Base-by-base conservation (phyloP, 331 rosid genomes). In the Pyrus hybrid region DNA sequence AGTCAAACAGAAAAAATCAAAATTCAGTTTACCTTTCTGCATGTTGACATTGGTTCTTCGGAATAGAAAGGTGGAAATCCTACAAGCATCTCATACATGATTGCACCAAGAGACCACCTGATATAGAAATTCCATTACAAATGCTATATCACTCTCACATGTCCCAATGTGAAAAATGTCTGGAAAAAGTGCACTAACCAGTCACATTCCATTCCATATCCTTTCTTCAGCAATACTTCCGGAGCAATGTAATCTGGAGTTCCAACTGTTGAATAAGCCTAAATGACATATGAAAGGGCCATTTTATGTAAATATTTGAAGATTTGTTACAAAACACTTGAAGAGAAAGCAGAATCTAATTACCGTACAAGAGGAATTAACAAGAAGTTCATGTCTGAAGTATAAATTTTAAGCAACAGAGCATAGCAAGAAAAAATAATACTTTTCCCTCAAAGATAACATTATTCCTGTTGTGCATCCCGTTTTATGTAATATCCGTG, bases 71-170 rank as follows among this genome's bases (percentile, higher is more conserved):
- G 97, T 10, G 97, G 97, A 70, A 71, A 92, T 37, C 97, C 97
- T 66, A 92, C 96, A 63, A 92, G 96, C 97, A 92, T 92, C 83
- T 92, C 97, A 62, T 90, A 92, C 97, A 90, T 92, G 70, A 90
- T 92, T 72, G 97, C 96, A 26, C 97, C 97, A 18, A 92, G 88
- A 84, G 97, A 92, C 97, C 97, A 92, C 97, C 97, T 92, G 76
- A 76, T 51, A 72, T 2, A 63, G 33, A 61, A 43, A 56, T 51
- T 56, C 32, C 16, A 68, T 84, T 53, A 75, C 64, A 26, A 23
- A 71, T 12, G 8, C 54, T 21, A 62, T 25, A 20, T 53, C 63
- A 70, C 58, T 41, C 37, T 51, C n/a, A 49, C 76, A 65, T 72
- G 77, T 49, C 28, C 7, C 75, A 25, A 25, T 17, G 47, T 57